Percentiles rank a stretch among this genome's conserved stretches.
phyloP scores from a whole-genome alignment of 345 rosid species.

The Toxicodendron radicans region DNA sequence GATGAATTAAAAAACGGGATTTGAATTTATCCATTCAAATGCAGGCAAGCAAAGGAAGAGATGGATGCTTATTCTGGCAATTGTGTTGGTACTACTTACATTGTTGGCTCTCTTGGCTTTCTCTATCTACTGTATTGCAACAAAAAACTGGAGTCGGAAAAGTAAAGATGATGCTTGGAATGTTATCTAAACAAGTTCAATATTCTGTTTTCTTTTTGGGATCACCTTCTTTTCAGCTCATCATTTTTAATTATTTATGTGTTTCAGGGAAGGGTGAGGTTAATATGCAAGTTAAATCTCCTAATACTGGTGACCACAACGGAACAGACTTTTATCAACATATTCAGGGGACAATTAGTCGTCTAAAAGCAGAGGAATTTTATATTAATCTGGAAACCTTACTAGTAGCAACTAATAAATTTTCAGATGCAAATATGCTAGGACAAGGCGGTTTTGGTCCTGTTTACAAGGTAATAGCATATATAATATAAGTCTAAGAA shows the following conservation, averaged over 20 bases:
- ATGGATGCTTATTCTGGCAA: constrained; percentile 20
- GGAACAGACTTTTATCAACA: constrained; percentile 3
- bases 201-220: neutral
- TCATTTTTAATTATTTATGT: neutral
- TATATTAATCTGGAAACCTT: constrained; percentile 26
- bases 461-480: constrained; percentile 45
- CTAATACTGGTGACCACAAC: constrained; percentile 10
- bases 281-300: constrained; percentile 11
- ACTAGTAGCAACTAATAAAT: constrained; percentile 37
- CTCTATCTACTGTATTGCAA: neutral
- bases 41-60: constrained; percentile 20
- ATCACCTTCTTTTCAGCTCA: neutral
- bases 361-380: constrained; percentile 19
- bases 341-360: constrained; percentile 11
- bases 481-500: neutral
- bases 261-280: constrained; percentile 18
- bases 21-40: neutral
- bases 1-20: neutral
- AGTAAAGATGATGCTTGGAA: neutral
- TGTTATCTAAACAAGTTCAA: too few species aligned
- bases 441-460: constrained; percentile 62
- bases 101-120: constrained; percentile 18
- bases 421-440: constrained; percentile 38
- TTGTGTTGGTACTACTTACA: constrained; percentile 13
- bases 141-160: constrained; percentile 8